Evolutionary conservation across 129 eudicot species (phyloP), one percentile per base, ranked within the genome.

Genomic region (Centrapalus pauciflorus): DNA sequence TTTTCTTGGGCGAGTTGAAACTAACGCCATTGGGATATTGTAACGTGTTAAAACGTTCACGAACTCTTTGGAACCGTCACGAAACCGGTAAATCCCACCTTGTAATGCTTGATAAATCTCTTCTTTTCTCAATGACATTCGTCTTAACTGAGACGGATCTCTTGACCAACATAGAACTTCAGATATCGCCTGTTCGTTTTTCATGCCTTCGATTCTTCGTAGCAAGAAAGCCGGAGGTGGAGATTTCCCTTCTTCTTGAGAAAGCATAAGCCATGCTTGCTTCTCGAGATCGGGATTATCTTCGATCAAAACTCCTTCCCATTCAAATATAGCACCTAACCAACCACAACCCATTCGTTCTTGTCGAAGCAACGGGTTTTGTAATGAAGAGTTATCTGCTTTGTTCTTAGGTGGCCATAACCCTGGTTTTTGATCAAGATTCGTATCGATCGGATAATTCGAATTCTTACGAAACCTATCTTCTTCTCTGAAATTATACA

Each of bases 311-410:
- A 93, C 99, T 0, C 99, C 96, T 75, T 93, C 99, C 99, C 92
- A 93, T 52, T 93, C 99, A 13, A 93, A 93, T 54, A 93, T 93
- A 8, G 84, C 96, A 72, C 92, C 96, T 71, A 93, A 78, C 98
- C 98, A 92, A 45, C 98, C 98, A 52, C 95, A 85, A 23, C 98
- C 96, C 98, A 92, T 85, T 66, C 91, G 80, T 55, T 92, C 89
- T 61, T 81, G 92, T 11, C 98, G 67, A 21, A 88, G 90, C 60
- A 92, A 84, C 6, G 98, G 98, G 62, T 92, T 92, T 0, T 81
- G 83, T 21, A 92, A 81, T 3, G 84, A 69, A 3, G 88, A 79
- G 61, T 77, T 82, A 66, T 92, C 98, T 1, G 95, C 98, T 68
- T 78, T 88, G 73, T 92, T 92, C 28, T 78, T 83, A 0, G 98